phyloP scores from a whole-genome alignment of 345 rosid species.

The Hevea brasiliensis region DNA sequence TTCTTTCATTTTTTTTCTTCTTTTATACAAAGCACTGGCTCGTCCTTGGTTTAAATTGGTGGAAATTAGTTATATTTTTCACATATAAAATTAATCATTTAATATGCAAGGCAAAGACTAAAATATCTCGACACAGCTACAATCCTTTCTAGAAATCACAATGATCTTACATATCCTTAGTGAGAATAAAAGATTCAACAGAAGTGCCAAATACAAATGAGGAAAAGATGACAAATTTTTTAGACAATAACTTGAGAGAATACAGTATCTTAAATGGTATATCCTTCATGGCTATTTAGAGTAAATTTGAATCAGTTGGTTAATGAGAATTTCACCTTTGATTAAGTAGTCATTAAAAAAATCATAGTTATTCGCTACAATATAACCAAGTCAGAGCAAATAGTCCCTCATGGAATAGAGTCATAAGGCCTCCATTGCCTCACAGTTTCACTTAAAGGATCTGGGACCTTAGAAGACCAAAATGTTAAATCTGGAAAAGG shows the following conservation, averaged over 20 bases:
- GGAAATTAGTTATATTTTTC: neutral
- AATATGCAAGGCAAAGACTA: neutral
- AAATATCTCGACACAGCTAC: neutral
- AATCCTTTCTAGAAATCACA: neutral
- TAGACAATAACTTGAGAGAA: too few species aligned
- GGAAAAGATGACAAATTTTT: neutral
- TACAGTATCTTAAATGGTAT: too few species aligned
- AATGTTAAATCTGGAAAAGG: slow-evolving; percentile 55
- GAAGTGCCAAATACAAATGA: neutral
- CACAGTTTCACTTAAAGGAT: slow-evolving; percentile 47
- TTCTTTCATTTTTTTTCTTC: too few species aligned
- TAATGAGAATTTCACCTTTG: neutral
- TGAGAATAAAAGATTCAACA: neutral
- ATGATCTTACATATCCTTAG: neutral
- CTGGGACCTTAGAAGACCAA: slow-evolving; percentile 66
- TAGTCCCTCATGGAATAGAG: slow-evolving; percentile 19
- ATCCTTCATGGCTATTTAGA: neutral
- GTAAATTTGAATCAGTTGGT: neutral
- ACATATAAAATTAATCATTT: neutral
- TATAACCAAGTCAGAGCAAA: neutral
- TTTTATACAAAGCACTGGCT: too few species aligned
- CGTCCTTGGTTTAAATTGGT: too few species aligned
- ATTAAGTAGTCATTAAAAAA: neutral
- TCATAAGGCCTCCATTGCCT: slow-evolving; percentile 63
- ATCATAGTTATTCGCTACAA: too few species aligned